Conservation (phyloP, 139 green algal genomes). For the Micractinium sp. region DNA sequence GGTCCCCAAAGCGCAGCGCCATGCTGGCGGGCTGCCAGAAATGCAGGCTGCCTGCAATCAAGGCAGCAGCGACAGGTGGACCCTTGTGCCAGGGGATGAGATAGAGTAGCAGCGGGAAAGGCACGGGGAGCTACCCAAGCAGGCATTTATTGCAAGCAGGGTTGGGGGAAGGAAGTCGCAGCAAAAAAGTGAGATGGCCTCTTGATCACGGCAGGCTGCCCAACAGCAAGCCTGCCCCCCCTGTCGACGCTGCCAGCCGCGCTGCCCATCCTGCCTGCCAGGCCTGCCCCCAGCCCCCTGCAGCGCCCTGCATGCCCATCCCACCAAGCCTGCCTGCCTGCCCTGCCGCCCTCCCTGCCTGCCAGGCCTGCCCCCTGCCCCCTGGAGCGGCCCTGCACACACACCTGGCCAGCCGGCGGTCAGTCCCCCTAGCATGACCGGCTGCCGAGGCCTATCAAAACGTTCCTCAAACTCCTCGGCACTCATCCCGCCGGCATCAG, state of each 20-base stretch:
- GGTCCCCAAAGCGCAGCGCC: background rate
- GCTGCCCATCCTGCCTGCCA: no score
- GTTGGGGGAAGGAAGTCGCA: no score
- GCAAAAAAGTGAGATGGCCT: no score
- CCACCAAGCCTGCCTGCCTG: background rate
- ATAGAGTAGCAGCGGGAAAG: no score
- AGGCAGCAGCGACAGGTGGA: background rate
- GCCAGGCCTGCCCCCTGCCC: no score
- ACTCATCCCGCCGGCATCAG: conserved; percentile 52
- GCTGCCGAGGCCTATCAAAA: conserved; percentile 71
- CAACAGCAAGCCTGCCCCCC: no score
- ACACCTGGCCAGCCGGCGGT: conserved; percentile 11
- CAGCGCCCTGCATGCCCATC: background rate
- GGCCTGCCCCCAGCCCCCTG: no score
- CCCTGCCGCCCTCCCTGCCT: background rate
- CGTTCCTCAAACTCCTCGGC: conserved; percentile 70
- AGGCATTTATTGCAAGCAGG: no score
- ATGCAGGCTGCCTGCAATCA: background rate
- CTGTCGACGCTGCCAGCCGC: no score
- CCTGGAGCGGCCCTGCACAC: background rate
- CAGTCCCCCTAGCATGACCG: conserved; percentile 72
- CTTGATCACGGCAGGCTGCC: no score
- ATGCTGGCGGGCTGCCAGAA: conserved; percentile 5
- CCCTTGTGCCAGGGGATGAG: background rate
- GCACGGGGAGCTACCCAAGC: no score